Evolutionary conservation across 23 red algal genomes (phyloP).

Genomic region (Gracilaria caudata): DNA sequence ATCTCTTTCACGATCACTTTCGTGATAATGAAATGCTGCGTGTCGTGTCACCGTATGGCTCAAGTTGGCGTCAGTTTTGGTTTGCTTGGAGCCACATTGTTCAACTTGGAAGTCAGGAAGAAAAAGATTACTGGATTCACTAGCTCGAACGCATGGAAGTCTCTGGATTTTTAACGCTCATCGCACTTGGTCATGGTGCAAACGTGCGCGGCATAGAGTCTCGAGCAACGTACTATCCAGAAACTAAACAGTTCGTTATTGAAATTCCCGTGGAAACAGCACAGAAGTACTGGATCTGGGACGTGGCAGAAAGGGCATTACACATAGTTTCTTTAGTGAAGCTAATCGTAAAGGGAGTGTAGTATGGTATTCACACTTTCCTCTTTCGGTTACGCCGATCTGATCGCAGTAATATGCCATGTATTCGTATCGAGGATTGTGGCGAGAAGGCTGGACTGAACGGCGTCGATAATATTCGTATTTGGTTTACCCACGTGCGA

Average conservation of each 20-base stretch:
- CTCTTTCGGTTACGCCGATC: constrained; percentile 75
- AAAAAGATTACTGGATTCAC: constrained; percentile 65
- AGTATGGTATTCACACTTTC: constrained; percentile 90
- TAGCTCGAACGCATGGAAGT: constrained; percentile 67
- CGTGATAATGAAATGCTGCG: constrained; percentile 79
- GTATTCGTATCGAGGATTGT: constrained; percentile 80
- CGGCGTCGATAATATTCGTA: constrained; percentile 95
- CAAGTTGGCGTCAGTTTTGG: too few relatives aligned
- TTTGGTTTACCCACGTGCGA: constrained; percentile 93
- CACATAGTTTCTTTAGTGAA: constrained; percentile 85
- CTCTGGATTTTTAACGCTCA: constrained; percentile 94
- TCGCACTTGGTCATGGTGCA: constrained; percentile 91
- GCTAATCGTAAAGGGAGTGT: constrained; percentile 46
- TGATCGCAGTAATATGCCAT: constrained; percentile 23
- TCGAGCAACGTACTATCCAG: constrained; percentile 69
- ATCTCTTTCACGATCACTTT: constrained; percentile 95
- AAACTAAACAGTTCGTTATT: constrained; percentile 58
- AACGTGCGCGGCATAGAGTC: constrained; percentile 97
- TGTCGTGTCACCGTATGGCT: constrained; percentile 74
- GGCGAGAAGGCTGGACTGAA: constrained; percentile 90
- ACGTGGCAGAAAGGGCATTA: constrained; percentile 75
- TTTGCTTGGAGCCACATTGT: too few relatives aligned
- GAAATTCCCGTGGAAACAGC: constrained; percentile 86
- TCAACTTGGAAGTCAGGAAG: constrained; percentile 85
- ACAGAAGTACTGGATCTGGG: constrained; percentile 98